Evolutionary conservation across 306 rosid genomes (phyloP).

Genomic region (Dalbergia cultrata): DNA sequence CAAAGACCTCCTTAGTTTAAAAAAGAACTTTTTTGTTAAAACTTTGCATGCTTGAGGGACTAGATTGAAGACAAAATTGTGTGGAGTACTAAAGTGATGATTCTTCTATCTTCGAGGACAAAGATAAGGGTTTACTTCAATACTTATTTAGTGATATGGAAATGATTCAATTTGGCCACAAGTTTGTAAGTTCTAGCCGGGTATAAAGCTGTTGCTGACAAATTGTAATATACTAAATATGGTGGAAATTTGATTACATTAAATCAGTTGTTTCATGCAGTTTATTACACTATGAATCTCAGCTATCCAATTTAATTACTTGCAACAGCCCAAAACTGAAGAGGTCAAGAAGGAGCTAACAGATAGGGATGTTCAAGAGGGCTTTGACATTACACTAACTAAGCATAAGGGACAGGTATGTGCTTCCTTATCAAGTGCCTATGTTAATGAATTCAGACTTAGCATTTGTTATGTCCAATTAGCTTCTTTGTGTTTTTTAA

Average conservation of each 20-base stretch:
- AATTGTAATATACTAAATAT: background rate
- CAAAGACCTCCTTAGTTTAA: background rate
- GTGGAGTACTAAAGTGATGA: background rate
- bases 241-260: conserved; percentile 1
- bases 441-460: conserved; percentile 38
- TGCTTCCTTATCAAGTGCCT: conserved; percentile 29
- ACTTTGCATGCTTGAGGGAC: background rate
- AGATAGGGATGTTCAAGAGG: conserved; percentile 81
- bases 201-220: conserved; percentile 16
- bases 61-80: background rate
- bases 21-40: background rate
- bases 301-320: conserved; percentile 39
- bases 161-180: background rate
- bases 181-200: conserved; percentile 6
- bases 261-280: conserved; percentile 24
- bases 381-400: conserved; percentile 86
- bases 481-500: background rate
- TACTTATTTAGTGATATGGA: conserved; percentile 1
- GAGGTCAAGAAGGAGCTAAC: conserved; percentile 89
- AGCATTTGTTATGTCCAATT: conserved; percentile 18
- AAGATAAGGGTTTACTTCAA: background rate
- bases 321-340: conserved; percentile 83
- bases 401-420: conserved; percentile 90
- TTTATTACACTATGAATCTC: conserved; percentile 37
- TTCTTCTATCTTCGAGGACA: background rate